phyloP scores from a whole-genome alignment of 192 early-diverging fungal genomes.

The Umbelopsis isabellina region DNA sequence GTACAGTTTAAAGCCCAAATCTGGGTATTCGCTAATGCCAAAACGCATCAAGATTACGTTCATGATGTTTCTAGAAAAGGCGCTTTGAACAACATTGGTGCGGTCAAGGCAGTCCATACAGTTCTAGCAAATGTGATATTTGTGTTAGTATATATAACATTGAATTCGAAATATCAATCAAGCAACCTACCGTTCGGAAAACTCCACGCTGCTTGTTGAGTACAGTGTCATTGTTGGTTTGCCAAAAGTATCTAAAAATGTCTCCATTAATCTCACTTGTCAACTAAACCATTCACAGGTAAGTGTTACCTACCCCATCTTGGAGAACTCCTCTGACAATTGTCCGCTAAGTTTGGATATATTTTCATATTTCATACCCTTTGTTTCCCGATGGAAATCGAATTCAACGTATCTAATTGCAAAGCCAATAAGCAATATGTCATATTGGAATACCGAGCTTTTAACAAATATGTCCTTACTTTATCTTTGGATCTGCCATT shows the following conservation, averaged over 20 bases:
- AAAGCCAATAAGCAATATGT: neutral
- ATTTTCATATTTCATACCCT: conserved; percentile 90
- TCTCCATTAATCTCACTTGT: conserved; percentile 1
- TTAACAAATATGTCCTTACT: conserved; percentile 32
- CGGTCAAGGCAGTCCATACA: conserved; percentile 99
- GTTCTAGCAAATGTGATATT: conserved; percentile 48
- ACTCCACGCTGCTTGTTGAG: conserved; percentile 34
- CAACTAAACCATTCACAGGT: conserved; percentile 4
- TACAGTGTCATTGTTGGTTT: conserved; percentile 23
- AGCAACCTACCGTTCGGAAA: conserved; percentile 47
- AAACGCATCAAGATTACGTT: conserved; percentile 70
- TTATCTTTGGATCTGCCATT: conserved; percentile 49
- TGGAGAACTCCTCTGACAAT: conserved; percentile 66
- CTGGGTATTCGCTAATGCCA: conserved; percentile 66
- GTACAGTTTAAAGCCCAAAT: conserved; percentile 65
- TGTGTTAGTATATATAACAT: neutral
- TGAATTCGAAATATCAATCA: neutral
- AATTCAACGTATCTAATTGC: conserved; percentile 78
- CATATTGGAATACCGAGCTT: neutral
- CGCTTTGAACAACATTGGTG: conserved; percentile 87
- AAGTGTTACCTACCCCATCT: conserved; percentile 57
- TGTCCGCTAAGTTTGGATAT: conserved; percentile 76
- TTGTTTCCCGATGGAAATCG: conserved; percentile 93
- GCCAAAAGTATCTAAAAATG: conserved; percentile 36
- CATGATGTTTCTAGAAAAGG: conserved; percentile 65